These are phyloP conservation scores for Neopestalotiopsis clavispora DNA, from an alignment of 2,329 filamentous ascomycete species.

Conservation along the genomic window DNA sequence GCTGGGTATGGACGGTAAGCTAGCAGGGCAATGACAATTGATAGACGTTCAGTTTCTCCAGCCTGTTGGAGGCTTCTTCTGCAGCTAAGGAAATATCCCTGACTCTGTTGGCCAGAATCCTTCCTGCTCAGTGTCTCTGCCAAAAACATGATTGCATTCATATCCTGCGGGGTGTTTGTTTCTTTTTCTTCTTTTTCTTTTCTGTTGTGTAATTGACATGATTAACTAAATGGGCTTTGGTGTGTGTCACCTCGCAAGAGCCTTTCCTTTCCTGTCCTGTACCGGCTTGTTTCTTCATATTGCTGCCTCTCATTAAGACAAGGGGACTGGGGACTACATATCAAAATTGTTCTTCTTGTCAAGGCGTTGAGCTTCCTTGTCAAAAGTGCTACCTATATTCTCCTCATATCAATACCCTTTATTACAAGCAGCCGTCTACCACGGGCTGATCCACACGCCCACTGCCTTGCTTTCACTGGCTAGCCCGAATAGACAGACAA, in stretches of 20 bases:
- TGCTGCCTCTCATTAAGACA: neutral
- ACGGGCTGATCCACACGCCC: neutral
- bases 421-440: slow-evolving; percentile 1
- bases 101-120: neutral
- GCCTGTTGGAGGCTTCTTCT: slow-evolving; percentile 5
- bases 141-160: neutral
- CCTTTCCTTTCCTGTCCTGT: neutral
- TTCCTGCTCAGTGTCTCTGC: neutral
- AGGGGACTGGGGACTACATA: neutral
- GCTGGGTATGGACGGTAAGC: neutral
- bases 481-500: neutral
- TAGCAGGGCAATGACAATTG: neutral
- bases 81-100: slow-evolving; percentile 3
- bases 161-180: slow-evolving; percentile 6
- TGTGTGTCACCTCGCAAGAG: neutral
- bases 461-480: neutral
- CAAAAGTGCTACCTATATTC: neutral
- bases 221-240: neutral
- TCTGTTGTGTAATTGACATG: slow-evolving; percentile 2
- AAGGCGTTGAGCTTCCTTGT: neutral
- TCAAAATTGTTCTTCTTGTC: neutral
- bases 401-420: slow-evolving; percentile 1
- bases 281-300: neutral
- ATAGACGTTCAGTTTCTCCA: neutral
- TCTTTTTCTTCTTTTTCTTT: neutral